phyloP scores from a whole-genome alignment of 495 filamentous ascomycete species.

The Friedmanniomyces simplex region DNA sequence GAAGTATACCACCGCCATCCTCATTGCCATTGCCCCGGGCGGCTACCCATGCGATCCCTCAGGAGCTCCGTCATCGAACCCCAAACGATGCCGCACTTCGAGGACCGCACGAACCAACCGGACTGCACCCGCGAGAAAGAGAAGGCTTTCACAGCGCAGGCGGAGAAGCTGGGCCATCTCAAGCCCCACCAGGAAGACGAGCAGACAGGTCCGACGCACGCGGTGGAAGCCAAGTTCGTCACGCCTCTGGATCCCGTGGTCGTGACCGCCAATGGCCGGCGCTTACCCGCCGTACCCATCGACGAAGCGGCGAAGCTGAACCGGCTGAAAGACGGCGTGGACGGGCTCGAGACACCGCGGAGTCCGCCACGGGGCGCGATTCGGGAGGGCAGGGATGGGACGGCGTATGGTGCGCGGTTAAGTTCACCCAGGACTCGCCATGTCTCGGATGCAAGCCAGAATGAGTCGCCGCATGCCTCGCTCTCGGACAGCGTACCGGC shows the following conservation, averaged over 20 bases:
- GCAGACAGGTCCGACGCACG: conserved; percentile 35
- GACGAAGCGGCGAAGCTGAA: conserved; percentile 60
- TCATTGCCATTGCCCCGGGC: neutral
- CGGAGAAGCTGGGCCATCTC: conserved; percentile 43
- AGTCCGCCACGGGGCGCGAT: conserved; percentile 4
- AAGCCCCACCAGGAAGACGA: conserved; percentile 25
- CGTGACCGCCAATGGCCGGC: conserved; percentile 50
- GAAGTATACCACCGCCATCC: no score
- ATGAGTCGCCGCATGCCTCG: conserved; percentile 27
- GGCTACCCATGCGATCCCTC: neutral
- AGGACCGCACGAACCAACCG: conserved; percentile 1
- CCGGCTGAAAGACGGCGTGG: conserved; percentile 42
- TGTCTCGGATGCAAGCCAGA: conserved; percentile 3
- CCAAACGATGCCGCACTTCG: conserved; percentile 6
- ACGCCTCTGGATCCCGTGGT: conserved; percentile 64
- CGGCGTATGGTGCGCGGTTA: conserved; percentile 22
- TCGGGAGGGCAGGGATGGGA: conserved; percentile 24
- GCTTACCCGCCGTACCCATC: conserved; percentile 54
- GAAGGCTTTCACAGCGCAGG: conserved; percentile 42
- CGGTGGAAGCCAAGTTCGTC: conserved; percentile 55
- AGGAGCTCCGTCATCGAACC: neutral
- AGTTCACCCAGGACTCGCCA: neutral
- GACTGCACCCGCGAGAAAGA: conserved; percentile 11
- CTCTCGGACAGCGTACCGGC: conserved; percentile 39
- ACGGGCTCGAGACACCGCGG: conserved; percentile 23